Conservation (phyloP, 2,329 filamentous ascomycete species). For the Nannizziopsis arthrosporioides region DNA sequence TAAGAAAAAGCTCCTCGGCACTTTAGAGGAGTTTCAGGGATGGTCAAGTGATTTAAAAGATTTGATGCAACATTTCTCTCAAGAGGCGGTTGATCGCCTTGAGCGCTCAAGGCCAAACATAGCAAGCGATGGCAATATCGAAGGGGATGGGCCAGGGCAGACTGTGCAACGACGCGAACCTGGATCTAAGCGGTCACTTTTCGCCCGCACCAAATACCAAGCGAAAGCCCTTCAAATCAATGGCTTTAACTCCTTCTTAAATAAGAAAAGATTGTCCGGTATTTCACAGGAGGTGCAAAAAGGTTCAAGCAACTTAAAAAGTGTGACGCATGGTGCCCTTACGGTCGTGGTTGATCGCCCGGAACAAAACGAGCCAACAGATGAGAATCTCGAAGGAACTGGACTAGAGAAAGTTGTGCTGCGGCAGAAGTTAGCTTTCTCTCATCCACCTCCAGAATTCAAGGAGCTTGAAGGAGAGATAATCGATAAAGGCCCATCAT, state of each 20-base stretch:
- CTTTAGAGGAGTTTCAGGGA: conserved; percentile 20
- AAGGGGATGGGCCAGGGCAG: conserved; percentile 19
- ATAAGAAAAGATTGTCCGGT: no score
- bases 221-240: no score
- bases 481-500: conserved; percentile 15
- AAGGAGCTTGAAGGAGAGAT: conserved; percentile 17
- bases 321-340: no score
- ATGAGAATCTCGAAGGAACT: conserved; percentile 17
- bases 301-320: no score
- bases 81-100: conserved; percentile 17
- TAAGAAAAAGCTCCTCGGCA: conserved; percentile 20
- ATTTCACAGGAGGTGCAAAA: no score
- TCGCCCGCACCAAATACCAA: no score
- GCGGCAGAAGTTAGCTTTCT: conserved; percentile 17
- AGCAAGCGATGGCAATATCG: conserved; percentile 13
- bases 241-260: no score
- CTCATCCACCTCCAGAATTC: conserved; percentile 18
- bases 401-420: conserved; percentile 21
- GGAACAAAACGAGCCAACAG: no score
- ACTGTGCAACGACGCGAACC: conserved; percentile 20
- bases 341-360: no score
- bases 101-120: conserved; percentile 3
- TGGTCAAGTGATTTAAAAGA: conserved; percentile 21
- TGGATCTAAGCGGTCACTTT: no score
- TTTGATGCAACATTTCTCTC: conserved; percentile 23